These are phyloP conservation scores for Paraphaeosphaeria sporulosa DNA, from an alignment of 2,329 filamentous ascomycete genomes.

Conservation along the genomic window DNA sequence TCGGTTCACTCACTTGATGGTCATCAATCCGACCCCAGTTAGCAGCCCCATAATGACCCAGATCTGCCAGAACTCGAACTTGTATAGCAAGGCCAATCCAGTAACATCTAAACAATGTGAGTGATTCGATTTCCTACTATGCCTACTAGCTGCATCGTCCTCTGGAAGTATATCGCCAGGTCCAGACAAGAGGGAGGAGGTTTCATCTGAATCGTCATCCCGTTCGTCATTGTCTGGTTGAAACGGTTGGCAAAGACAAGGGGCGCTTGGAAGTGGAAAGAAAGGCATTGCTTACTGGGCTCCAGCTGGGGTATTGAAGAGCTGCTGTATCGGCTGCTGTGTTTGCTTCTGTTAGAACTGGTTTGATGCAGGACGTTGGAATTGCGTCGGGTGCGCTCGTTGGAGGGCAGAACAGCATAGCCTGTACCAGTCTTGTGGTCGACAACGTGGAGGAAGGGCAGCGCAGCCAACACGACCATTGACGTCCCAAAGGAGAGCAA, in stretches of 20 bases:
- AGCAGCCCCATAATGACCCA: constrained; percentile 89
- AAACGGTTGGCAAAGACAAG: constrained; percentile 44
- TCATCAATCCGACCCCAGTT: constrained; percentile 95
- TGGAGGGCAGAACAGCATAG: constrained; percentile 66
- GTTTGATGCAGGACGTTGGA: constrained; percentile 57
- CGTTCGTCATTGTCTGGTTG: constrained; percentile 45
- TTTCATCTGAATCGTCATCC: constrained; percentile 69
- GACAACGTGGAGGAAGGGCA: constrained; percentile 86
- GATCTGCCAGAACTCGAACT: constrained; percentile 87
- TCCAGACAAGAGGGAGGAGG: constrained; percentile 79
- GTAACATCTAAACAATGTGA: constrained; percentile 90
- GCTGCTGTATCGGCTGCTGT: constrained; percentile 52
- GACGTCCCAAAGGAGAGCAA: constrained; percentile 83
- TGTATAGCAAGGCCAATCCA: constrained; percentile 75
- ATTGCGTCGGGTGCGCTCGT: constrained; percentile 55
- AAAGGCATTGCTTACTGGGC: constrained; percentile 67
- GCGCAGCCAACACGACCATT: constrained; percentile 74
- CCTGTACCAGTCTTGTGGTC: constrained; percentile 62
- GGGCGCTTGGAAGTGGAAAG: constrained; percentile 21
- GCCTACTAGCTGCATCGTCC: constrained; percentile 62
- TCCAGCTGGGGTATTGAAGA: constrained; percentile 55
- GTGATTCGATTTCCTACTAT: constrained; percentile 73
- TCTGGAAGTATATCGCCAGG: constrained; percentile 59
- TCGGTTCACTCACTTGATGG: constrained; percentile 80
- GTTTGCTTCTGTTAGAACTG: constrained; percentile 56